Evolutionary conservation across 768 basidiomycete genomes (phyloP), one percentile per base, ranked within the genome.

Genomic region (Boletus barrowsii): DNA sequence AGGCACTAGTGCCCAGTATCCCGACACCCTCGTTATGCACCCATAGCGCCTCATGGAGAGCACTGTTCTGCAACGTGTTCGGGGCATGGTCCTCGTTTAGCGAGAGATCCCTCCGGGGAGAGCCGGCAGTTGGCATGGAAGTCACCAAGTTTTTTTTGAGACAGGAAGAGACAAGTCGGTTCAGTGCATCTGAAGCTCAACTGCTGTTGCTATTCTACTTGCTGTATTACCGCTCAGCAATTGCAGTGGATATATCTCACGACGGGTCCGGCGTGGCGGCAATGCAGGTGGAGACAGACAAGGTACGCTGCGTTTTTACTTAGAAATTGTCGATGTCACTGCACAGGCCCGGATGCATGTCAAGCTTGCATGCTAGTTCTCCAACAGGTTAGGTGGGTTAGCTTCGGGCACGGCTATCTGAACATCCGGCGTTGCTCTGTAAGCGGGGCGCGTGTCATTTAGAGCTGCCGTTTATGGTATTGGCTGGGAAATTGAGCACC

Each of bases 341-440:
- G 59, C 66, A 67, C 50, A 44, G 22, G 53, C 40, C 13, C 45
- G 51, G 45, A 50, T 22, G 53, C 33, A 50, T 45, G 55, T 40
- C 42, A 45, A 47, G 44, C 10, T 42, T 39, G 43, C 40, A 55
- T 55, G 56, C 54, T 49, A 9, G 36, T 42, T 42, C 24, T 51
- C 33, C 41, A 49, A 26, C 49, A 55, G 43, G 24, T 39, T 40
- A 14, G n/a, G n/a, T 57, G n/a, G 46, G 39, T 48, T 17, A 45
- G n/a, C 13, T 41, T 54, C 61, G 64, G 63, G 20, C 30, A 48
- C 66, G 66, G 66, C 49, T 63, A 68, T 51, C 22, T 46, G 22
- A 9, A 48, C 44, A 54, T 39, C 66, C 66, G 66, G 53, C 10
- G 6, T 40, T n/a, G 18, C 22, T 18, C 13, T 39, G 37, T 39